A percentile compares a stretch with the other conserved stretches of the same genome.
phyloP scores from a whole-genome alignment of 768 basidiomycete genomes.

The Mycena galericulata region DNA sequence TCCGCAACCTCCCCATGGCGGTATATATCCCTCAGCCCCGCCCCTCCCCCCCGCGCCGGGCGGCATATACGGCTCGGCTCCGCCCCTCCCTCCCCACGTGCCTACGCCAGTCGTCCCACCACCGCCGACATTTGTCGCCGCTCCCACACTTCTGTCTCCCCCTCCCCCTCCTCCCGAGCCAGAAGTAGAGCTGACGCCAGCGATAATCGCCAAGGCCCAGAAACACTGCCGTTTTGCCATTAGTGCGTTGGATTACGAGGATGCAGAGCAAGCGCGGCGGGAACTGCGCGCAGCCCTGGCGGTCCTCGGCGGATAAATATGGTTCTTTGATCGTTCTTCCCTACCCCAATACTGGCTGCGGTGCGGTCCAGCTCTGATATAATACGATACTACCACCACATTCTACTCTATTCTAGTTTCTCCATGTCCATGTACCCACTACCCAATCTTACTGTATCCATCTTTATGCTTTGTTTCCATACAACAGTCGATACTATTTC shows the following conservation, averaged over 20 bases:
- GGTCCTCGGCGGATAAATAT: slow-evolving; percentile 64
- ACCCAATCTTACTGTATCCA: slow-evolving; percentile 9
- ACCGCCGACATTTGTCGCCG: slow-evolving; percentile 35
- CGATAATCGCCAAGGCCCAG: slow-evolving; percentile 80
- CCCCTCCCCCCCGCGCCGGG: slow-evolving; percentile 23
- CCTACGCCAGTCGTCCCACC: slow-evolving; percentile 43
- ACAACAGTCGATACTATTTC: background rate
- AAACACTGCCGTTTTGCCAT: slow-evolving; percentile 95
- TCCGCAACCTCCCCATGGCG: slow-evolving; percentile 13
- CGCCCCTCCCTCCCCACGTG: slow-evolving; percentile 35
- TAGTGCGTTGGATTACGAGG: slow-evolving; percentile 96
- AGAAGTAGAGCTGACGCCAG: slow-evolving; percentile 67
- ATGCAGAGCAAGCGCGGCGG: slow-evolving; percentile 85
- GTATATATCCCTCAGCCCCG: slow-evolving; percentile 32
- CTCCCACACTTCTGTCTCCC: slow-evolving; percentile 33
- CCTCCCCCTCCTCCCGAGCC: slow-evolving; percentile 42
- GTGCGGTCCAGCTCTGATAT: background rate
- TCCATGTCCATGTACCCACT: too few species aligned
- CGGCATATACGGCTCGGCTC: slow-evolving; percentile 18
- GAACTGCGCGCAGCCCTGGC: slow-evolving; percentile 85
- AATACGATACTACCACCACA: background rate
- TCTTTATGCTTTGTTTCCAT: background rate
- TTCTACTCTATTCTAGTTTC: background rate
- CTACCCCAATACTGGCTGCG: background rate
- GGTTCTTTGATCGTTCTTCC: slow-evolving; percentile 13